Evolutionary conservation across 2,329 filamentous ascomycete genomes (phyloP).

Genomic region (Coniella lustricola): DNA sequence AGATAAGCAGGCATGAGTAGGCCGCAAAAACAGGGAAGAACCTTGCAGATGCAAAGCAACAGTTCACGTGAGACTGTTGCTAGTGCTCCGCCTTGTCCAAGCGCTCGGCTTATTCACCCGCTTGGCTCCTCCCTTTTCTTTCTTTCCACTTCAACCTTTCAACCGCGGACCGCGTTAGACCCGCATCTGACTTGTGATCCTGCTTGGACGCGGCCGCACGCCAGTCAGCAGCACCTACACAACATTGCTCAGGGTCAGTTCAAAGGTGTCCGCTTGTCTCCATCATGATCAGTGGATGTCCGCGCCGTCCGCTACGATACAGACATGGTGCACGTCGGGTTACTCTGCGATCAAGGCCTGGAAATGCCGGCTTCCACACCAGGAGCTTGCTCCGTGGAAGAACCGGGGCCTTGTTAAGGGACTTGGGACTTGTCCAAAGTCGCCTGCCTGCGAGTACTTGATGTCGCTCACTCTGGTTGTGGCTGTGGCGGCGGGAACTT

Average conservation of each 20-base stretch:
- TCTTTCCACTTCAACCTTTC: neutral
- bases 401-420: conserved; percentile 9
- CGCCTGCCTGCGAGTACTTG: conserved; percentile 6
- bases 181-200: neutral
- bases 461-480: neutral
- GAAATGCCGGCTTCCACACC: conserved; percentile 12
- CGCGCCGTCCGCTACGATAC: conserved; percentile 5
- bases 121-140: neutral
- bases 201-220: neutral
- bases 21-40: too few relatives aligned
- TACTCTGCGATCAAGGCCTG: conserved; percentile 3
- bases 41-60: too few relatives aligned
- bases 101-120: neutral
- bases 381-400: conserved; percentile 10
- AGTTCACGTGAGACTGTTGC: too few relatives aligned
- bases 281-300: conserved; percentile 4
- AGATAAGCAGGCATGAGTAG: too few relatives aligned
- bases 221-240: neutral
- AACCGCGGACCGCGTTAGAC: neutral
- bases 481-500: conserved; percentile 11
- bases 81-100: too few relatives aligned
- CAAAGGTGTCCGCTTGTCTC: conserved; percentile 11
- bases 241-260: conserved; percentile 6
- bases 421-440: neutral
- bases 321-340: neutral